Conservation (phyloP, 371 early-diverging fungal genomes). For the Mucor sp. region DNA sequence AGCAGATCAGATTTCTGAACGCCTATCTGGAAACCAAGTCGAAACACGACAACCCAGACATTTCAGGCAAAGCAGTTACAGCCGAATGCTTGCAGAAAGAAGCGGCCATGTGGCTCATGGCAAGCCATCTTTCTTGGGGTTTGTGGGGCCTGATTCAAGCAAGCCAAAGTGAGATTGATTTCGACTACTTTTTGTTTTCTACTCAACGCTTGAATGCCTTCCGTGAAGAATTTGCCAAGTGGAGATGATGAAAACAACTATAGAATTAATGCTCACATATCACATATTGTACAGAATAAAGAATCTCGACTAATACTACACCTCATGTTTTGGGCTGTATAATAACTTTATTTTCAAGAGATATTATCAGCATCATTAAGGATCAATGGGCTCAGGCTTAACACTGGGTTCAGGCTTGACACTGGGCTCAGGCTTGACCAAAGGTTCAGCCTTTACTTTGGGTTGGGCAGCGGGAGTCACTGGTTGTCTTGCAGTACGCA, state of each 20-base stretch:
- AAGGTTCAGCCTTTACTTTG: background rate
- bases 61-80: conserved; percentile 13
- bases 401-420: too few relatives aligned
- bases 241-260: conserved; percentile 7
- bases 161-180: conserved; percentile 75
- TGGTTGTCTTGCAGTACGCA: background rate
- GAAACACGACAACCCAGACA: conserved; percentile 25
- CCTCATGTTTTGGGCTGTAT: too few relatives aligned
- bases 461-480: background rate
- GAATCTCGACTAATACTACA: background rate
- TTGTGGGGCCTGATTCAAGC: conserved; percentile 85
- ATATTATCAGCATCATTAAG: background rate
- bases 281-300: background rate
- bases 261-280: background rate
- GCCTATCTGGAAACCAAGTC: conserved; percentile 63
- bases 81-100: conserved; percentile 42
- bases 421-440: background rate
- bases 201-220: conserved; percentile 65
- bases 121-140: conserved; percentile 80
- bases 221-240: conserved; percentile 33
- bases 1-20: conserved; percentile 64
- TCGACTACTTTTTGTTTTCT: conserved; percentile 77
- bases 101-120: conserved; percentile 55
- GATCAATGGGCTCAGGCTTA: background rate
- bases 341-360: background rate